Percentiles rank a stretch among this genome's conserved stretches.
Conservation (phyloP, 306 rosid species). For the Canavalia ensiformis region DNA sequence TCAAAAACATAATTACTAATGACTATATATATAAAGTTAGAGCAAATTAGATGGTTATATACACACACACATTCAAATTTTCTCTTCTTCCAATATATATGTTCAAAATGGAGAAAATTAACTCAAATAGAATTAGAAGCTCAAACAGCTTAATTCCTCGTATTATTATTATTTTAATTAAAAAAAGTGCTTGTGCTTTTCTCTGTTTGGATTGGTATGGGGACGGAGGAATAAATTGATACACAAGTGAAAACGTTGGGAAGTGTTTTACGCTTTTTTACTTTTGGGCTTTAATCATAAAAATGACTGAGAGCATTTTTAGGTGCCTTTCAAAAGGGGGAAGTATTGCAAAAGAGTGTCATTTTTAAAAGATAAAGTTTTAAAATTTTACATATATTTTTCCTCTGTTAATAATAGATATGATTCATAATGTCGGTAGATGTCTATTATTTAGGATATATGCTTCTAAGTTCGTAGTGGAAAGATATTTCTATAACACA, state of each 20-base stretch:
- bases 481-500: neutral
- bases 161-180: neutral
- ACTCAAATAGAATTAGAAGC: neutral
- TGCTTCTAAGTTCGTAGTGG: neutral
- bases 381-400: neutral
- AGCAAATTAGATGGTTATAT: neutral
- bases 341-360: conserved; percentile 43
- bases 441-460: neutral
- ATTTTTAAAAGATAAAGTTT: conserved; percentile 29
- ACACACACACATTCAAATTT: neutral
- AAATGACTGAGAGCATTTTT: conserved; percentile 41
- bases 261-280: conserved; percentile 33
- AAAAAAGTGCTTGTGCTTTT: conserved; percentile 20
- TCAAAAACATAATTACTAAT: neutral
- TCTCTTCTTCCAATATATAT: neutral
- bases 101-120: neutral
- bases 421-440: neutral
- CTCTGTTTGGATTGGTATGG: conserved; percentile 25
- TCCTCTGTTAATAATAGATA: neutral
- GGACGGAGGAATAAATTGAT: conserved; percentile 39
- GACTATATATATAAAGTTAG: neutral
- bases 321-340: conserved; percentile 42
- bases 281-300: conserved; percentile 51
- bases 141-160: neutral
- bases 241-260: conserved; percentile 16